Conservation (phyloP, 2,329 filamentous ascomycete species). For the Fusarium nurragi region DNA sequence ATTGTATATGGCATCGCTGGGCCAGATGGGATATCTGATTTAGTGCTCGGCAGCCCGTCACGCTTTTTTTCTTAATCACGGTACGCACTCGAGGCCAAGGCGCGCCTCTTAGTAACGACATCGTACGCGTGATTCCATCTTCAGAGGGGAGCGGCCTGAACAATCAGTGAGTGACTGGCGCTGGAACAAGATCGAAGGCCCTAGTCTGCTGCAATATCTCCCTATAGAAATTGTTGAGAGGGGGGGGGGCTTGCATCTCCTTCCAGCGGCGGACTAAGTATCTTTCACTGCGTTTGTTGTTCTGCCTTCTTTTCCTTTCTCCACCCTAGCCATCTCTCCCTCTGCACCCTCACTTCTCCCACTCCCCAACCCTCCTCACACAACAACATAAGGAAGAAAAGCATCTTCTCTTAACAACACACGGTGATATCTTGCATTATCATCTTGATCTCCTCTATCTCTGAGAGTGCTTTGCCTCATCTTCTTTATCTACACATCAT, state of each 20-base stretch:
- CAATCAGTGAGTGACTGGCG: slow-evolving; percentile 1
- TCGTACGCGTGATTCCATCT: slow-evolving; percentile 9
- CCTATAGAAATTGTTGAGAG: not conserved
- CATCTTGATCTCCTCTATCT: not conserved
- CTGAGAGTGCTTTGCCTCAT: not conserved
- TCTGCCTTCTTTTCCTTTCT: slow-evolving; percentile 2
- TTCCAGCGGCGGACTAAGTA: not conserved
- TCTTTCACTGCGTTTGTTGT: slow-evolving; percentile 1
- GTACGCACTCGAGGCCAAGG: not conserved
- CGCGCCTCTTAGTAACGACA: not conserved
- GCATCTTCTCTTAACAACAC: not conserved
- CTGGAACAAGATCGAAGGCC: not conserved
- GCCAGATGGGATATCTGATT: slow-evolving; percentile 4
- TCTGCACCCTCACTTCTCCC: not conserved
- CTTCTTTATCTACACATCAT: not conserved
- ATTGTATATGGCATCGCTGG: slow-evolving; percentile 1
- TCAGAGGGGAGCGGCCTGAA: not conserved
- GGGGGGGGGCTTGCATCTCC: not conserved
- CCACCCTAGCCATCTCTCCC: not conserved
- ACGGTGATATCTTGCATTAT: not conserved
- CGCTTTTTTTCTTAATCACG: slow-evolving; percentile 4
- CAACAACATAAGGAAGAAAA: not conserved
- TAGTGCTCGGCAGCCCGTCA: slow-evolving; percentile 7
- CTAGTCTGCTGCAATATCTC: not conserved
- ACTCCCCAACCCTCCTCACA: not conserved